Base-by-base conservation (phyloP, 2,329 filamentous ascomycete species). In the Monosporascus sp. region DNA sequence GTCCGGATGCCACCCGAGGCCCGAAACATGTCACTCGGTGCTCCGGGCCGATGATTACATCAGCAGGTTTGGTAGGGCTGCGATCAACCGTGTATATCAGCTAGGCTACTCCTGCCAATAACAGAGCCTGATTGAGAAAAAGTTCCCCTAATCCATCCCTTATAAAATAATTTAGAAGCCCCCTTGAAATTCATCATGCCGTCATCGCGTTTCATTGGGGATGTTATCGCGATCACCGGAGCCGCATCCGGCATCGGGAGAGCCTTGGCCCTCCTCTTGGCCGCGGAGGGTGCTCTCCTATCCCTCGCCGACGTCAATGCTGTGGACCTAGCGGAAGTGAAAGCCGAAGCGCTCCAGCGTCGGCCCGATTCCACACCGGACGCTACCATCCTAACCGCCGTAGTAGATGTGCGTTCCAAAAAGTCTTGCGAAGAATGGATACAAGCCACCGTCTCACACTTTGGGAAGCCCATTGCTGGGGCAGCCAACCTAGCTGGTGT, bases 301-400 rank as follows among this genome's bases (percentile, higher is more conserved):
- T 73, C 74, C 4, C 64, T 78, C 5, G 73, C 69, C 18, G 76
- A 78, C 55, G 64, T 78, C 53, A 66, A 71, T 50, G 56, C 64
- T 7, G 53, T 54, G 1, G 61, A 66, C 3, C 65, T 78, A 3
- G 51, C 61, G 6, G 58, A 37, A 26, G 20, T 55, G 26, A 41
- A 35, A 20, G 22, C 24, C 31, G 53, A 52, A 31, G 26, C 6
- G 26, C 26, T 26, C 26, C 26, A 26, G 7, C 26, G 26, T 26
- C n/a, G 43, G 0, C 35, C 15, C 18, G 24, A 48, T 7, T 24
- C 22, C 17, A 11, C 7, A 28, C 28, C 48, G 6, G 44, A 22
- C 7, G 22, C 37, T n/a, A 46, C 17, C 9, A 18, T 54, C 22
- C 37, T 57, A 14, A 57, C 48, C 18, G 37, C 49, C 20, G 51